phyloP scores from a whole-genome alignment of 106 monocot genomes.

The Cymbidium sinense region DNA sequence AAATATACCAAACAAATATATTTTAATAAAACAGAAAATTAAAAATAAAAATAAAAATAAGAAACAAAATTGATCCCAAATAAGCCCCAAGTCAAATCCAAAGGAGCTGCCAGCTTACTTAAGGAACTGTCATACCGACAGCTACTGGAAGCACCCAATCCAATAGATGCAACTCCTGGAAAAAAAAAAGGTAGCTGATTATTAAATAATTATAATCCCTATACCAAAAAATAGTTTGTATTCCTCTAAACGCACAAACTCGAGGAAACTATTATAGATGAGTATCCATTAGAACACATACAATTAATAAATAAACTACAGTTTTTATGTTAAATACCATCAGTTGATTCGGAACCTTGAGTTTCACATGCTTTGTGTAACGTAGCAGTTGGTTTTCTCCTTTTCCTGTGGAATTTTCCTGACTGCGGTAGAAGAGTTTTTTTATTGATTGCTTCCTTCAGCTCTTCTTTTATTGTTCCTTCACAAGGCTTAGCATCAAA shows the following conservation, averaged over 20 bases:
- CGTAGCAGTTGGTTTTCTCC: conserved; percentile 39
- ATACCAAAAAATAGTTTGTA: neutral
- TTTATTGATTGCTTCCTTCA: conserved; percentile 19
- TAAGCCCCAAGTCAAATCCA: too few species aligned
- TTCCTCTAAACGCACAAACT: neutral
- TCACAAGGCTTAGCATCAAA: conserved; percentile 7
- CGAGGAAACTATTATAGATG: neutral
- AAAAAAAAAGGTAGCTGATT: conserved; percentile 9
- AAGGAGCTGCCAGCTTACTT: conserved; percentile 32
- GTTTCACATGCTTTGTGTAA: conserved; percentile 25
- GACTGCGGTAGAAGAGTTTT: conserved; percentile 21
- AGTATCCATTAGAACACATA: neutral
- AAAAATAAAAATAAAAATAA: too few species aligned
- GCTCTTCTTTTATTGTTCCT: conserved; percentile 10
- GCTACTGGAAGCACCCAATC: conserved; percentile 26
- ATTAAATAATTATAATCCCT: neutral
- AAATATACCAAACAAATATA: too few species aligned
- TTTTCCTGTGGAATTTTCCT: conserved; percentile 14
- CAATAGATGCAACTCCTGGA: conserved; percentile 13
- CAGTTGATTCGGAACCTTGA: conserved; percentile 24
- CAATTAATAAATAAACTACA: neutral
- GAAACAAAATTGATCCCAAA: too few species aligned
- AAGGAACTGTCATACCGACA: conserved; percentile 93
- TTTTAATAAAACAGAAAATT: too few species aligned
- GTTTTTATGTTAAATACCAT: conserved; percentile 26